These are phyloP conservation scores for Tulasnella sp. DNA, from an alignment of 768 basidiomycete species.

Conservation along the genomic window DNA sequence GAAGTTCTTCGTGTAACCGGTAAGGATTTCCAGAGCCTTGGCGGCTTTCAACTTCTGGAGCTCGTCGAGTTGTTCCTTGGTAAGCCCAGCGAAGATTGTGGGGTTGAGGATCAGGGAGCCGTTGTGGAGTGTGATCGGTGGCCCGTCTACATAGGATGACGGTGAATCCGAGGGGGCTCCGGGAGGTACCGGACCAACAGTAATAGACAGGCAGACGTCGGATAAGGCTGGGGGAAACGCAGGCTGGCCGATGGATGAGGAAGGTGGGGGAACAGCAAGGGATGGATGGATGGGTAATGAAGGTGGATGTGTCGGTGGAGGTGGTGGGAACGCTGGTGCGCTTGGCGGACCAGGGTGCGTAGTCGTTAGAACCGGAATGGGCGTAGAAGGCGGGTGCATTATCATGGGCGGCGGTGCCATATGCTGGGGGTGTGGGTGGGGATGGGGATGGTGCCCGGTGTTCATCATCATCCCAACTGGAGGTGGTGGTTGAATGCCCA, in stretches of 20 bases:
- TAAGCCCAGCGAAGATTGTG: slow-evolving; percentile 68
- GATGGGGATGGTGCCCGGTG: slow-evolving; percentile 1
- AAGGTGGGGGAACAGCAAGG: neutral
- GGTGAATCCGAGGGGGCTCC: slow-evolving; percentile 45
- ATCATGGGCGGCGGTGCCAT: slow-evolving; percentile 5
- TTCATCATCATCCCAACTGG: slow-evolving; percentile 12
- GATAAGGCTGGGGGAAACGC: slow-evolving; percentile 28
- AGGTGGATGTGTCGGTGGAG: slow-evolving; percentile 24
- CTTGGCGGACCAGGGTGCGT: no score
- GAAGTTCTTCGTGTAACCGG: slow-evolving; percentile 74
- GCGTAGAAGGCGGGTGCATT: neutral
- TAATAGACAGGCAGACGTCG: slow-evolving; percentile 63
- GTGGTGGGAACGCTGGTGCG: neutral
- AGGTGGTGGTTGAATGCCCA: neutral
- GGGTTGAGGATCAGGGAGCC: slow-evolving; percentile 79
- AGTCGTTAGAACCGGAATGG: neutral
- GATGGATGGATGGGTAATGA: neutral
- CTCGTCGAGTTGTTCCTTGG: slow-evolving; percentile 58
- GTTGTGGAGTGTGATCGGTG: slow-evolving; percentile 73
- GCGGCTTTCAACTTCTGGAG: slow-evolving; percentile 73
- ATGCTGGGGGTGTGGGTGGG: no score
- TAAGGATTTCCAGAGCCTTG: slow-evolving; percentile 69
- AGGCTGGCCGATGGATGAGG: slow-evolving; percentile 15
- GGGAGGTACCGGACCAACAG: slow-evolving; percentile 55
- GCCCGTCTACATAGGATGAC: slow-evolving; percentile 31